phyloP scores from a whole-genome alignment of 139 green algal species.

The Nannochloris sp. region DNA sequence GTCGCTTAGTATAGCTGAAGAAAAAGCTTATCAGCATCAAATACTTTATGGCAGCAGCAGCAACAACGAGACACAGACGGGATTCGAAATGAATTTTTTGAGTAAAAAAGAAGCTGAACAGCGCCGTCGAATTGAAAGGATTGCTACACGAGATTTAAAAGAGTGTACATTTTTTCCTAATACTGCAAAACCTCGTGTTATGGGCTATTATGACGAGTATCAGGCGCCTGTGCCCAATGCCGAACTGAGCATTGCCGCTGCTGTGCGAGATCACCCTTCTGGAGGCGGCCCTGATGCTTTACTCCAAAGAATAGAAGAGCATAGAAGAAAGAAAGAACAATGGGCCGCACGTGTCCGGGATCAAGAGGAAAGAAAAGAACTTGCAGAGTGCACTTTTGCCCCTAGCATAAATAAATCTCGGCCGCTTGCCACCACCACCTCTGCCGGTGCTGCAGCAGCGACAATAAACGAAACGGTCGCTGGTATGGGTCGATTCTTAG shows the following conservation, averaged over 20 bases:
- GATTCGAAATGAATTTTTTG: background rate
- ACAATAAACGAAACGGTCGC: background rate
- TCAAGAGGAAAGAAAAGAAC: background rate
- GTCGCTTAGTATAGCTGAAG: background rate
- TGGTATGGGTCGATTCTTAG: background rate
- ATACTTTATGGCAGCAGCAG: too few relatives aligned
- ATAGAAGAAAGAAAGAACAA: background rate
- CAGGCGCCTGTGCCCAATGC: background rate
- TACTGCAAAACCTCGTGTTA: conserved; percentile 1
- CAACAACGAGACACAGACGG: background rate
- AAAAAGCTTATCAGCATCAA: too few relatives aligned
- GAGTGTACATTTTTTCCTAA: background rate
- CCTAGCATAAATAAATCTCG: background rate
- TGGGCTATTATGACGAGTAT: background rate
- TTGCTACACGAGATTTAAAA: background rate
- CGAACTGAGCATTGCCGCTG: background rate
- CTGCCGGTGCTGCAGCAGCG: background rate
- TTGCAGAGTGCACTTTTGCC: conserved; percentile 4
- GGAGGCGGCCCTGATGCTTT: background rate
- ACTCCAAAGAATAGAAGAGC: background rate
- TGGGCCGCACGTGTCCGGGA: background rate
- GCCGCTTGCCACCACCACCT: background rate
- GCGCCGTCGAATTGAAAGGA: background rate
- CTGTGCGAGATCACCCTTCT: too few relatives aligned
- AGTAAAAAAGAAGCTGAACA: background rate